Base-by-base conservation (phyloP, 2,329 filamentous ascomycete species). In the Apiospora marii region DNA sequence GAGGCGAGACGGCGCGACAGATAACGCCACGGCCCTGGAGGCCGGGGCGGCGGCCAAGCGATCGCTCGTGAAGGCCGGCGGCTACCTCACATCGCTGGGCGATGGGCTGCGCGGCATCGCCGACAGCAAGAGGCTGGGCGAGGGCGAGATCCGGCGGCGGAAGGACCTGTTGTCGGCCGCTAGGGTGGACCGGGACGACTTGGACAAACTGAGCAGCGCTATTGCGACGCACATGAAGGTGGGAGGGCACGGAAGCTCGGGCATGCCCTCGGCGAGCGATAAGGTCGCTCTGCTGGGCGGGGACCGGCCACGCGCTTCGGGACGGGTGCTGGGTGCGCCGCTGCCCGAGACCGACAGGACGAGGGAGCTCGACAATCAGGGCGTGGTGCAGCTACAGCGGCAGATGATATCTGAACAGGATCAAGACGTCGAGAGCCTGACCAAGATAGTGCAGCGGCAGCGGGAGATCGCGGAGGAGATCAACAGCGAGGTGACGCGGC, bases 401-500 rank as follows among this genome's bases (percentile, higher is more conserved):
- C 88, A 93, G 78, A 89, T 94, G 81, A 94, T 96, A 86, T 79
- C 87, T 70, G 90, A 93, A 75, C 94, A 97, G 79, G 94, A 96
- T 76, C 81, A 91, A 77, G 92, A 93, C 76, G 88, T 96, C 3
- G 88, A 92, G 24, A 86, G 90, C 76, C 83, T 96, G 71, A 87
- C 89, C 1, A 90, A 89, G 75, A 91, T 94, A 68, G 91, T 96
- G 67, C 85, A 91, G 68, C 85, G 92, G 73, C 92, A 96, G 84
- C 92, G 89, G 79, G 92, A 95, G 82, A 93, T 96, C 89, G 93
- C 93, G 0, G 84, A 94, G 67, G 88, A 91, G 72, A 95, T 96
- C 78, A 89, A 93, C 75, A 88, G 91, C 69, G 94, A 96, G 84
- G 87, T 95, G 72, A 88, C 91, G 70, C 82, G 89, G 75, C 93